Percentiles rank a stretch among this genome's conserved stretches.
phyloP scores from a whole-genome alignment of 805 yeast genomes.

The Suhomyces faveliae region DNA sequence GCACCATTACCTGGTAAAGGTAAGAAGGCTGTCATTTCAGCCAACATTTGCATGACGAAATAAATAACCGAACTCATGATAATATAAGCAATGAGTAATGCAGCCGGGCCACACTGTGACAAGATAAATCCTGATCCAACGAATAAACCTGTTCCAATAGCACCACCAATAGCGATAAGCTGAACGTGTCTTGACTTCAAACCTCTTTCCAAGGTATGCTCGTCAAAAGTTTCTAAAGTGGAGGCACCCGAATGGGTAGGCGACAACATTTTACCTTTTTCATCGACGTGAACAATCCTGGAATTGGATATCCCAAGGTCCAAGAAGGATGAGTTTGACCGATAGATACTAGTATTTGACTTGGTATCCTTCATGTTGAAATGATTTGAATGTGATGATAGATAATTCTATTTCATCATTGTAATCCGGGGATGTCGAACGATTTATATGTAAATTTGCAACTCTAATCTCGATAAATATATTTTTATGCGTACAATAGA shows the following conservation, averaged over 20 bases:
- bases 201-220: constrained; percentile 16
- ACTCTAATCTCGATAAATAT: not conserved
- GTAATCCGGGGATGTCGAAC: not conserved
- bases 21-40: constrained; percentile 33
- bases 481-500: not conserved
- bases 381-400: constrained; percentile 7
- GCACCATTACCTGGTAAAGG: constrained; percentile 38
- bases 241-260: constrained; percentile 17
- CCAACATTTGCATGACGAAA: constrained; percentile 32
- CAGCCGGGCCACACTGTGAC: constrained; percentile 19
- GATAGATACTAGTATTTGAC: constrained; percentile 24
- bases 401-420: not conserved
- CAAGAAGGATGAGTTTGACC: constrained; percentile 24
- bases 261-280: constrained; percentile 18
- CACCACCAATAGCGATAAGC: constrained; percentile 20
- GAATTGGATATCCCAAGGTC: constrained; percentile 30
- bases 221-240: constrained; percentile 16
- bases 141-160: constrained; percentile 23
- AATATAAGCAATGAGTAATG: constrained; percentile 17
- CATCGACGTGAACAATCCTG: constrained; percentile 24
- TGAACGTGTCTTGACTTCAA: constrained; percentile 15
- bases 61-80: constrained; percentile 22
- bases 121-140: constrained; percentile 28
- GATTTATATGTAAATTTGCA: not conserved
- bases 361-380: constrained; percentile 9